Percentiles rank a stretch among this genome's conserved stretches.
Conservation (phyloP, 345 rosid species). For the Linum usitatissimum region DNA sequence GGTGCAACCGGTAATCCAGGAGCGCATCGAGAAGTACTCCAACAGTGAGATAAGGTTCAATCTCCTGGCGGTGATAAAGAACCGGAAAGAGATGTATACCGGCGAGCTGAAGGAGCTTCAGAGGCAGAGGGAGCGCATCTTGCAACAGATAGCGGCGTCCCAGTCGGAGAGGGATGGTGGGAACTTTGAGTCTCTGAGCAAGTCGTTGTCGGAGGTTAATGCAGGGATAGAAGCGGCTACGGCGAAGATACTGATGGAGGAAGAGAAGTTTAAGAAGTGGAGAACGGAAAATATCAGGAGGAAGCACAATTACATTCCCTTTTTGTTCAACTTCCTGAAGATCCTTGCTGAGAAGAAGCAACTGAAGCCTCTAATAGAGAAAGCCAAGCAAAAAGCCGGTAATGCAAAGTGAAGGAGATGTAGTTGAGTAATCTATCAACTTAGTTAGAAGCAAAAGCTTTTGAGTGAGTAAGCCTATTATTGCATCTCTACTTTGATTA, state of each 20-base stretch:
- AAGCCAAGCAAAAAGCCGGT: conserved; percentile 83
- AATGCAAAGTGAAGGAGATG: conserved; percentile 7
- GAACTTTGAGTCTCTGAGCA: conserved; percentile 40
- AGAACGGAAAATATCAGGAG: conserved; percentile 84
- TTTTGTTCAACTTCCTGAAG: conserved; percentile 87
- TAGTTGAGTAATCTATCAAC: too few relatives aligned
- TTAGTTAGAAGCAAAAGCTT: too few relatives aligned
- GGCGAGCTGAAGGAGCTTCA: conserved; percentile 87
- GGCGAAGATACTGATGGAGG: conserved; percentile 83
- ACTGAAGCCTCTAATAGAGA: conserved; percentile 94
- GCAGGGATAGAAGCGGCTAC: conserved; percentile 64
- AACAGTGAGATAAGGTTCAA: conserved; percentile 92
- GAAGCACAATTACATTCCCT: conserved; percentile 97
- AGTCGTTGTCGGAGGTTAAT: conserved; percentile 64
- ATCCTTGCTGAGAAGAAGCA: conserved; percentile 99
- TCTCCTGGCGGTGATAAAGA: conserved; percentile 79
- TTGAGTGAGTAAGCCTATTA: too few relatives aligned
- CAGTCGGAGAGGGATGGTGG: conserved; percentile 37
- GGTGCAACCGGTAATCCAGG: conserved; percentile 98
- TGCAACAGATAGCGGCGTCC: conserved; percentile 48
- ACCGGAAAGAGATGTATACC: conserved; percentile 76
- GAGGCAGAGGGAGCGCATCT: conserved; percentile 63
- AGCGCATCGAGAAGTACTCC: conserved; percentile 79
- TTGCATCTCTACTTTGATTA: too few relatives aligned
- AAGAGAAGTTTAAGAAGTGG: conserved; percentile 95